Evolutionary conservation across 257 asterid genomes (phyloP), one percentile per base, ranked within the genome.

Genomic region (Rehmannia glutinosa): DNA sequence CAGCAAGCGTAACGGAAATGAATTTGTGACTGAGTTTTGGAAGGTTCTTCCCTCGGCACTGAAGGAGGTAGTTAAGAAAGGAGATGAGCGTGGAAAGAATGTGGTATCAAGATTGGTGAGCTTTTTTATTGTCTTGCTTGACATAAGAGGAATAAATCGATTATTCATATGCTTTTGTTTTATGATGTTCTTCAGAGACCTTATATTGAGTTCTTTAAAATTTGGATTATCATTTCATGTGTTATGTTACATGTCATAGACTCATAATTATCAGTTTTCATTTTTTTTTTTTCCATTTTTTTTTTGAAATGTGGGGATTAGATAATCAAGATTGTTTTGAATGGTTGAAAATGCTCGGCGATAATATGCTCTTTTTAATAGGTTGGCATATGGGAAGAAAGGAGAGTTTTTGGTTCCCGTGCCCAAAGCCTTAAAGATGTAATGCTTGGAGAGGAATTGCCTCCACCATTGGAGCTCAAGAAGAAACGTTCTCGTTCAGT

Each of bases 311-410:
- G 52, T 62, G 59, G 61, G 30, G 41, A 30, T 50, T 36, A n/a
- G 36, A 65, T 61, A 17, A 8, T 55, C 53, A 23, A 56, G 43
- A 58, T 65, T 11, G 33, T 47, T 63, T 59, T 53, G 24, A 71
- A 19, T 69, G 30, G 35, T 54, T 33, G 41, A 62, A 62, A 56
- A 66, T 56, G 63, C 35, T 66, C 38, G 61, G 53, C 51, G 39
- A 27, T 27, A 12, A 62, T 66, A 50, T 66, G 7, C 13, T 58
- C 62, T 68, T 62, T 58, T 47, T 50, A 61, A 21, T 71, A 93
- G 99, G 87, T 93, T 73, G 80, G 69, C 24, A 93, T 90, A 75
- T 93, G 97, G 99, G 97, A 90, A 81, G 91, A 88, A 78, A 81
- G 99, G 75, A 80, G 73, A 73, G 96, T 93, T 65, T 93, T 93